Conservation (phyloP, 176 grass and related monocot species). For the Lolium rigidum region DNA sequence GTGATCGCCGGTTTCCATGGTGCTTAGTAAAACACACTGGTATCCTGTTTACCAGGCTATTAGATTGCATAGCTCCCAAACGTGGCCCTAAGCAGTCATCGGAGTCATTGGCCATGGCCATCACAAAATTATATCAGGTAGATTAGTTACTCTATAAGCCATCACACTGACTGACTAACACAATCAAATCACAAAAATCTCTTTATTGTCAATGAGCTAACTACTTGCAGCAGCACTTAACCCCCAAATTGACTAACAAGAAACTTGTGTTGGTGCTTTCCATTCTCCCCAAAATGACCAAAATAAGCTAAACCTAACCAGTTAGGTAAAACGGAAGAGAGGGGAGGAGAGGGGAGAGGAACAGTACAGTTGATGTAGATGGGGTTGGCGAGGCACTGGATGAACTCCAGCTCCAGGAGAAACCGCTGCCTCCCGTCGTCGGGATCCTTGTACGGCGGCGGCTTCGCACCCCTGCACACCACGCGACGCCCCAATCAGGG, state of each 20-base stretch:
- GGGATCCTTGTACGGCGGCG: slow-evolving; percentile 67
- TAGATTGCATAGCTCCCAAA: too few relatives aligned
- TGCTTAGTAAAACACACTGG: too few relatives aligned
- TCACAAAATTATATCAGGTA: not conserved
- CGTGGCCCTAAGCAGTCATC: not conserved
- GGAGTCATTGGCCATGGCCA: not conserved
- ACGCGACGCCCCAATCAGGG: slow-evolving; percentile 13
- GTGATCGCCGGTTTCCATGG: too few relatives aligned
- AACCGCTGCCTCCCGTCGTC: slow-evolving; percentile 81
- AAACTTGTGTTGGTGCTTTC: not conserved
- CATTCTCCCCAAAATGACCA: not conserved
- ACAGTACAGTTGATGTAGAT: slow-evolving; percentile 92
- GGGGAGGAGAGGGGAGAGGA: not conserved
- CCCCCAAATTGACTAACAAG: not conserved
- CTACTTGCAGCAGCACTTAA: not conserved
- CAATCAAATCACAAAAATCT: not conserved
- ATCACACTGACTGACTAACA: not conserved
- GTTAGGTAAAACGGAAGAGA: not conserved
- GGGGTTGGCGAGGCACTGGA: slow-evolving; percentile 97
- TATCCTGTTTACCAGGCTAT: too few relatives aligned
- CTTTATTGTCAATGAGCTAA: not conserved
- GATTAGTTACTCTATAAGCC: not conserved
- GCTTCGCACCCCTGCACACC: slow-evolving; percentile 26
- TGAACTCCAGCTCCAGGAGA: slow-evolving; percentile 85
- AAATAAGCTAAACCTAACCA: slow-evolving; percentile 26